Conservation (phyloP, 805 yeast genomes). For the Pichia deserticola region DNA sequence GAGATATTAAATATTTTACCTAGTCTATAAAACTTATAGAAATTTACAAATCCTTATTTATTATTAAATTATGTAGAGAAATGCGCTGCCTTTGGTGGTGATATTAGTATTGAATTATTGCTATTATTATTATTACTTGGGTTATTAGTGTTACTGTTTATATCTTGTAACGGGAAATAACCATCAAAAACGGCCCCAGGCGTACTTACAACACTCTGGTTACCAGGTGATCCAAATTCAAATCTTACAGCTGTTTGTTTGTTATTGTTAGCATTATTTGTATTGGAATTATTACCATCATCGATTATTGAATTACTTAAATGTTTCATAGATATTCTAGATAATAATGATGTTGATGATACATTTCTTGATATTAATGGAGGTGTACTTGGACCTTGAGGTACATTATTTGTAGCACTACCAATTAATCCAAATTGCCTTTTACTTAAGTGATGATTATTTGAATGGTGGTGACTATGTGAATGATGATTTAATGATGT, state of each 20-base stretch:
- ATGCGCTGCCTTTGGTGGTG: neutral
- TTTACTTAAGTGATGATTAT: neutral
- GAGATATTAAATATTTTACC: too few species aligned
- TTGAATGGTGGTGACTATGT: too few species aligned
- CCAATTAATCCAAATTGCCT: neutral
- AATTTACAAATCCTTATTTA: too few species aligned
- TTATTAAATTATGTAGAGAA: neutral
- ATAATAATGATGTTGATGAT: slow-evolving; percentile 7
- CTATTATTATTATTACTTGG: too few species aligned
- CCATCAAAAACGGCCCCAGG: neutral
- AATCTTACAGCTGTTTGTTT: neutral
- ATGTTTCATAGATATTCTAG: neutral
- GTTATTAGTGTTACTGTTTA: neutral
- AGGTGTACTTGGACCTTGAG: neutral
- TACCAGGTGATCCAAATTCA: slow-evolving; percentile 4
- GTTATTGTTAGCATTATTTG: neutral
- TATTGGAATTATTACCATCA: neutral
- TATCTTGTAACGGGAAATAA: neutral
- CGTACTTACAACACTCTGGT: neutral
- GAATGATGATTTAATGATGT: neutral
- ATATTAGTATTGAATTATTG: too few species aligned
- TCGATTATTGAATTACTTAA: neutral
- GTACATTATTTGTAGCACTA: neutral
- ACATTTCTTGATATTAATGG: slow-evolving; percentile 9
- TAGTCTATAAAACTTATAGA: too few species aligned